Conservation (phyloP, 805 yeast genomes). For the Pichia eremophila region DNA sequence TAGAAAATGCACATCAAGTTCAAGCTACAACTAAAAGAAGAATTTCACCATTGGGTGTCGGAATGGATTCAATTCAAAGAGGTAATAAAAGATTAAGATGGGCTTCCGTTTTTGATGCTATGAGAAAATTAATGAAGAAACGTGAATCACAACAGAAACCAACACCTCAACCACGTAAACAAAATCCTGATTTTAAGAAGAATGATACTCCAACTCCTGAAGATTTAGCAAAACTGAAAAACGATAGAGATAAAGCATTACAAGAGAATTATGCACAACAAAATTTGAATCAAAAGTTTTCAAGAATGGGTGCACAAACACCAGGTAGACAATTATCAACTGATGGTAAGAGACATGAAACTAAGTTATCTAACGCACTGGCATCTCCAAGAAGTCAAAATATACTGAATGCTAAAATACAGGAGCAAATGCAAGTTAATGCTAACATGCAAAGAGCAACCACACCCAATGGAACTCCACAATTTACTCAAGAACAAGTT, state of each 20-base stretch:
- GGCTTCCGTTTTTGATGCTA: slow-evolving; percentile 96
- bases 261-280: slow-evolving; percentile 56
- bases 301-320: slow-evolving; percentile 17
- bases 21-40: slow-evolving; percentile 84
- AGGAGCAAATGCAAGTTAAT: background rate
- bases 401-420: background rate
- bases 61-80: slow-evolving; percentile 82
- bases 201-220: slow-evolving; percentile 68
- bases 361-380: slow-evolving; percentile 8
- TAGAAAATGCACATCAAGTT: slow-evolving; percentile 81
- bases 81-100: slow-evolving; percentile 88
- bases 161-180: slow-evolving; percentile 30
- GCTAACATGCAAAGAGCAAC: slow-evolving; percentile 26
- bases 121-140: slow-evolving; percentile 81
- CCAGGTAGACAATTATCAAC: slow-evolving; percentile 12
- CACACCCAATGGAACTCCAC: slow-evolving; percentile 47
- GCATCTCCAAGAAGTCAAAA: slow-evolving; percentile 7
- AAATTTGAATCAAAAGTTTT: slow-evolving; percentile 12
- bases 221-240: slow-evolving; percentile 74
- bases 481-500: slow-evolving; percentile 51
- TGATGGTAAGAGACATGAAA: slow-evolving; percentile 9
- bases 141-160: slow-evolving; percentile 71
- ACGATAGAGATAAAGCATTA: slow-evolving; percentile 75
- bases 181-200: slow-evolving; percentile 19
- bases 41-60: slow-evolving; percentile 89